phyloP scores from a whole-genome alignment of 1,139 yeast genomes.

The Suhomyces bokatorum region DNA sequence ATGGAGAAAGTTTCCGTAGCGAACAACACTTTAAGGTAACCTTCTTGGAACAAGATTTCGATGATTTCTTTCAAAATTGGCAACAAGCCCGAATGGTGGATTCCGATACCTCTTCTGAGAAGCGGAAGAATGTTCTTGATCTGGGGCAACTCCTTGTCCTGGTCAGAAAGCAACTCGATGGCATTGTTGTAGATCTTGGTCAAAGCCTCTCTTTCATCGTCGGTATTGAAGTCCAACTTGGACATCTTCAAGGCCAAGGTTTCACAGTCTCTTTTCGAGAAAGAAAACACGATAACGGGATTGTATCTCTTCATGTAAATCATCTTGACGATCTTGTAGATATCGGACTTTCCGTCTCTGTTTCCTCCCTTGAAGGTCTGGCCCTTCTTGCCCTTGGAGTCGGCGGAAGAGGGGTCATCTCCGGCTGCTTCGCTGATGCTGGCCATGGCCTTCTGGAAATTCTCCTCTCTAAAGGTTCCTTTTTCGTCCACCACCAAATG shows the following conservation, averaged over 20 bases:
- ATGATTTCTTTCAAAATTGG: conserved; percentile 96
- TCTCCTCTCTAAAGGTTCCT: conserved; percentile 93
- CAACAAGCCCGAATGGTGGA: conserved; percentile 94
- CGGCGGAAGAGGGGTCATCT: conserved; percentile 71
- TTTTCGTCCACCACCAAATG: conserved; percentile 97
- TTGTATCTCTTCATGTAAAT: conserved; percentile 93
- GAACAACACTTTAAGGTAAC: conserved; percentile 86
- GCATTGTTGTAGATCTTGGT: conserved; percentile 90
- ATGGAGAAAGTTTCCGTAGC: conserved; percentile 98
- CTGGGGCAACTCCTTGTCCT: conserved; percentile 90
- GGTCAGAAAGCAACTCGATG: conserved; percentile 79
- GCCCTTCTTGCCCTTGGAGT: conserved; percentile 69
- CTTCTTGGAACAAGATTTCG: conserved; percentile 96
- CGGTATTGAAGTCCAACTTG: conserved; percentile 87
- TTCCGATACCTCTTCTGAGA: conserved; percentile 92
- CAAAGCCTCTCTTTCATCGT: conserved; percentile 87
- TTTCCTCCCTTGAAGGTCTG: conserved; percentile 90
- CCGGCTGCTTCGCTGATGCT: conserved; percentile 81
- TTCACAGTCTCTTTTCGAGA: conserved; percentile 96
- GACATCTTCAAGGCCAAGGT: conserved; percentile 91
- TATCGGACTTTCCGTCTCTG: conserved; percentile 83
- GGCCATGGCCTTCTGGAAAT: conserved; percentile 98
- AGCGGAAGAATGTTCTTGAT: conserved; percentile 87
- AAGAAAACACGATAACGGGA: conserved; percentile 97
- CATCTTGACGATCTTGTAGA: conserved; percentile 96